These are phyloP conservation scores for Phialophora expanda DNA, from an alignment of 2,329 filamentous ascomycete species.

Conservation along the genomic window DNA sequence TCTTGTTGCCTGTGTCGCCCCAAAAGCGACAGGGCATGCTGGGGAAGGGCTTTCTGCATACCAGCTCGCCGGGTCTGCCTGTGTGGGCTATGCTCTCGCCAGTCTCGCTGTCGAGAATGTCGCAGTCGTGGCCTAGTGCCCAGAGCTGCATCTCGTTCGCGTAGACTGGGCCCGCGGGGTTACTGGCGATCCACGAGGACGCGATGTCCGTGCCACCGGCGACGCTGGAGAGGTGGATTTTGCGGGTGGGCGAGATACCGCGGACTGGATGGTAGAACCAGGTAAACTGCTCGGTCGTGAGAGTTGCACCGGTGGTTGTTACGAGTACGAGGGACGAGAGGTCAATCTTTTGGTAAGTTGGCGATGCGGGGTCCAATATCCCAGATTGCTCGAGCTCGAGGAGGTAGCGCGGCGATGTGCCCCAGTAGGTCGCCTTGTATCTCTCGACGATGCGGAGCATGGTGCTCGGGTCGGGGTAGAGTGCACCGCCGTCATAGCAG, in stretches of 20 bases:
- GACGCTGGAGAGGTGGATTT: conserved; percentile 49
- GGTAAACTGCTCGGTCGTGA: conserved; percentile 51
- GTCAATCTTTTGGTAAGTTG: conserved; percentile 41
- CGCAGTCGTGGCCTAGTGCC: conserved; percentile 55
- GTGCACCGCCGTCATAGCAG: conserved; percentile 53
- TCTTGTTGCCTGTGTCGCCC: conserved; percentile 48
- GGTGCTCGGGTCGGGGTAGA: conserved; percentile 48
- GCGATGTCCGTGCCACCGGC: conserved; percentile 57
- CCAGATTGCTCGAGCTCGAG: conserved; percentile 50
- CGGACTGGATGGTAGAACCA: conserved; percentile 49
- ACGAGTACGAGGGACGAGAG: conserved; percentile 50
- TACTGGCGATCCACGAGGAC: conserved; percentile 52
- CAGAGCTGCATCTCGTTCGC: conserved; percentile 55
- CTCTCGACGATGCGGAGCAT: conserved; percentile 47
- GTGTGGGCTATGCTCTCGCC: conserved; percentile 38
- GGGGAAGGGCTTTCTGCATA: conserved; percentile 54
- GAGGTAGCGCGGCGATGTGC: conserved; percentile 53
- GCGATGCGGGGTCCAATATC: conserved; percentile 25
- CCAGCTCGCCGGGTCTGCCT: conserved; percentile 53
- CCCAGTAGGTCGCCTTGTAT: conserved; percentile 51
- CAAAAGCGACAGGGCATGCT: conserved; percentile 55
- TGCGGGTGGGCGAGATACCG: conserved; percentile 43
- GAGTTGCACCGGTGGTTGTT: conserved; percentile 53
- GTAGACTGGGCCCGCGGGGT: conserved; percentile 51
- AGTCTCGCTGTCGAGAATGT: conserved; percentile 50